These are phyloP conservation scores for Sophora flavescens DNA, from an alignment of 306 rosid species.

Conservation along the genomic window DNA sequence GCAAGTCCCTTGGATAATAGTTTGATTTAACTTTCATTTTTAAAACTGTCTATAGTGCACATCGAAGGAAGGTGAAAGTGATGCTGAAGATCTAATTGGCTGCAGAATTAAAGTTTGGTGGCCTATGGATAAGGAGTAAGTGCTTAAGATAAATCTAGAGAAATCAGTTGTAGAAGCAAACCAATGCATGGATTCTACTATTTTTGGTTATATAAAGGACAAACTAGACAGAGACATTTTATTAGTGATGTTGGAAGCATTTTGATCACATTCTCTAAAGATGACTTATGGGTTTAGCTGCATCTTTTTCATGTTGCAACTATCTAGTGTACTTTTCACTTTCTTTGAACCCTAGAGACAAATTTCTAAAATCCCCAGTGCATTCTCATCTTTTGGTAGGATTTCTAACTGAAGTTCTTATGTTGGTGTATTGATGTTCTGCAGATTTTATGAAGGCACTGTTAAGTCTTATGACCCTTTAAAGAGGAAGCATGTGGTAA, in stretches of 20 bases:
- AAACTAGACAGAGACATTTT: neutral
- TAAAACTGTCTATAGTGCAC: constrained; percentile 60
- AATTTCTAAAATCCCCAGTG: constrained; percentile 4
- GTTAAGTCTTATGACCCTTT: constrained; percentile 78
- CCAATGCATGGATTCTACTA: constrained; percentile 12
- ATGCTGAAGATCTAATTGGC: constrained; percentile 80
- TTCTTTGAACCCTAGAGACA: constrained; percentile 35
- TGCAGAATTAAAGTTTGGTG: constrained; percentile 98
- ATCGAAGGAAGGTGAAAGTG: constrained; percentile 68
- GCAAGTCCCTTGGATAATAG: constrained; percentile 37
- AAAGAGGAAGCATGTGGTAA: constrained; percentile 92
- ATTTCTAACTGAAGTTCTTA: constrained; percentile 38
- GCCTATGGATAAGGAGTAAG: constrained; percentile 95
- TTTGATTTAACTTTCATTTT: constrained; percentile 45
- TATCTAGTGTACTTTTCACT: constrained; percentile 1
- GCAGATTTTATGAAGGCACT: constrained; percentile 90
- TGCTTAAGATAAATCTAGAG: constrained; percentile 28
- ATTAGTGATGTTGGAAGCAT: constrained; percentile 35
- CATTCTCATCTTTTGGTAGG: constrained; percentile 13
- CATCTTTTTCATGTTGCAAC: constrained; percentile 22
- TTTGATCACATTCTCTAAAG: constrained; percentile 24
- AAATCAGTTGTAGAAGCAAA: constrained; percentile 37
- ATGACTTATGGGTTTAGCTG: constrained; percentile 17
- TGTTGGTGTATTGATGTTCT: constrained; percentile 44
- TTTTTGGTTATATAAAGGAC: constrained; percentile 3